Evolutionary conservation across 208 protist species (phyloP), one percentile per base, ranked within the genome.

Genomic region (Acanthamoeba sp.): DNA sequence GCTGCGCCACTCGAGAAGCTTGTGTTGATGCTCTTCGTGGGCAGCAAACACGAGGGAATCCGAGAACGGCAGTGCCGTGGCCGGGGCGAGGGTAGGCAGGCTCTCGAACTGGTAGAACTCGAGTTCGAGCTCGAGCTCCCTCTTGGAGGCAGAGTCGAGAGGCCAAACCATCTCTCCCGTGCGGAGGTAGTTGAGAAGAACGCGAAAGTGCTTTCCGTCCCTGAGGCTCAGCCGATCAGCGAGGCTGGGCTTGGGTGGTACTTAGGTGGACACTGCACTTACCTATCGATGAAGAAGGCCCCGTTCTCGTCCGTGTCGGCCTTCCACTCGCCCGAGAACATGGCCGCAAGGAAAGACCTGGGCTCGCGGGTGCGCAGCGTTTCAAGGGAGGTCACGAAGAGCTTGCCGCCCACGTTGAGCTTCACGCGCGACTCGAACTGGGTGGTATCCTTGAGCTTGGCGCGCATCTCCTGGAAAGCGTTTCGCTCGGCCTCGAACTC

Each of bases 101-200:
- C 34, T 24, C 20, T 78, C 36, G 38, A 78, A 78, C 38, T 88
- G 80, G 24, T 88, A 88, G 48, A 88, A 88, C 36, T 88, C 80
- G 29, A 88, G 40, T 22, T 88, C 80, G 12, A 59, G 6, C 38
- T 88, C 29, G 80, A 88, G n/a, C 48, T 88, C 80, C 36, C 29
- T 22, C 36, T 2, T 14, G 10, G 7, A 10, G 16, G 80, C 40
- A 0, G 6, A 6, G 10, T 59, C 45, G 16, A 7, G 16, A 6
- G 80, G 80, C 40, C 7, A 22, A 4, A 88, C 80, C 22, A 88
- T 29, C 45, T 88, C 42, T 6, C 80, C 80, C 6, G 36, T 59
- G 2, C 80, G 80, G 6, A 88, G 80, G 45, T 88, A 88, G n/a
- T 88, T 88, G 29, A 88, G 36, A 7, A 88, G 10, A 12, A 88